Conservation (phyloP, 2,329 filamentous ascomycete species). For the Ophiognomonia clavigignenti-juglandacearum region DNA sequence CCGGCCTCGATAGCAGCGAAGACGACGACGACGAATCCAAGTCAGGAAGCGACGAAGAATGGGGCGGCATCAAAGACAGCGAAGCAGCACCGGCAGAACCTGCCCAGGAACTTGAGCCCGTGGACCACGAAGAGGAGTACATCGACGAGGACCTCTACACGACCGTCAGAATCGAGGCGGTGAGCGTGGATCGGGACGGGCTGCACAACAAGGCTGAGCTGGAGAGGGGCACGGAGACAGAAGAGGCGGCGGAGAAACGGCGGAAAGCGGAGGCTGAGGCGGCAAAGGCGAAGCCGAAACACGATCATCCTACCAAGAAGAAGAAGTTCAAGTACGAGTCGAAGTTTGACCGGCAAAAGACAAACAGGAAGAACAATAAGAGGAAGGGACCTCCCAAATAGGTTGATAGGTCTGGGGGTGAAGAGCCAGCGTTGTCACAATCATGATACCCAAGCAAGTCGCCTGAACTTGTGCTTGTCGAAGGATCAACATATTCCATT, state of each 20-base stretch:
- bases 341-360: constrained; percentile 76
- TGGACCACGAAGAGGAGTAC: constrained; percentile 88
- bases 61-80: constrained; percentile 59
- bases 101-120: constrained; percentile 35
- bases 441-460: constrained; percentile 14
- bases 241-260: constrained; percentile 26
- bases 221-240: constrained; percentile 29
- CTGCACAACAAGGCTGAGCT: constrained; percentile 51
- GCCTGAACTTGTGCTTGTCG: no score
- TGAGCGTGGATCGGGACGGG: constrained; percentile 72
- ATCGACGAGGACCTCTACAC: constrained; percentile 95
- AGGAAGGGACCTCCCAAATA: constrained; percentile 29
- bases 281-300: constrained; percentile 43
- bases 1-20: constrained; percentile 36
- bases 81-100: constrained; percentile 24
- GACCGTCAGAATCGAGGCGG: constrained; percentile 87
- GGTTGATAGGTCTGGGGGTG: not conserved
- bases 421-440: not conserved
- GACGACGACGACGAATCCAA: constrained; percentile 30
- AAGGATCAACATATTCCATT: constrained; percentile 14
- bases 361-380: constrained; percentile 65
- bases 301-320: constrained; percentile 67
- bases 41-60: constrained; percentile 50
- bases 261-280: constrained; percentile 22
- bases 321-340: constrained; percentile 90